Evolutionary conservation across 2,329 filamentous ascomycete genomes (phyloP), one percentile per base, ranked within the genome.

Genomic region (Fusarium floridanum): DNA sequence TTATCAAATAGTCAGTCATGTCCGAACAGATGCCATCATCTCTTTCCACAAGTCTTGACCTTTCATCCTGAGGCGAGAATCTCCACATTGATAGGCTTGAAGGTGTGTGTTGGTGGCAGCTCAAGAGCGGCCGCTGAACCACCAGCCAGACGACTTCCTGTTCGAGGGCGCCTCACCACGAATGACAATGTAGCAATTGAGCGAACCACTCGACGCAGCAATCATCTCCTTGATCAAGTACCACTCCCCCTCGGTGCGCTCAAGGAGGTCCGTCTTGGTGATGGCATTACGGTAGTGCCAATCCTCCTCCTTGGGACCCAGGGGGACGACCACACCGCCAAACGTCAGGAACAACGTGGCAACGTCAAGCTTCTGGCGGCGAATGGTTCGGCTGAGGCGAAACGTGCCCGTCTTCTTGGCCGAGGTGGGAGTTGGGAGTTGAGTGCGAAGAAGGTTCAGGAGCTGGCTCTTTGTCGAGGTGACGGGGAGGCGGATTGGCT

Each of bases 151-250:
- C 8, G 36, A 41, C 55, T 69, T 76, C 48, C 67, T 74, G 16
- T 29, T 29, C 5, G 53, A 32, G 6, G 60, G 36, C 7, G 34
- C 36, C 39, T 79, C 76, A 4, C 77, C 73, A 11, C 72, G 71
- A 27, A 80, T 77, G n/a, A 71, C 72, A 20, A 80, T 56, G 56
- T 74, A 80, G 36, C 76, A 79, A 62, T 77, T 79, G 65, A 79
- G 68, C 1, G 75, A 71, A 4, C 77, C 78, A 32, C 62, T 62
- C 7, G 76, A 78, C 0, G 76, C 65, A 32, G 71, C 62, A 73
- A 80, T 77, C 71, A 80, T 79, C 69, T 80, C 78, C 66, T 78
- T 78, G 56, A 80, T 70, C 12, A 80, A 64, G 34, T 73, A 73
- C 78, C 78, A 80, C 57, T 80, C 78, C 12, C 72, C 45, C 65